Evolutionary conservation across 2,329 filamentous ascomycete genomes (phyloP).

Genomic region (Boeremia lycopersici): DNA sequence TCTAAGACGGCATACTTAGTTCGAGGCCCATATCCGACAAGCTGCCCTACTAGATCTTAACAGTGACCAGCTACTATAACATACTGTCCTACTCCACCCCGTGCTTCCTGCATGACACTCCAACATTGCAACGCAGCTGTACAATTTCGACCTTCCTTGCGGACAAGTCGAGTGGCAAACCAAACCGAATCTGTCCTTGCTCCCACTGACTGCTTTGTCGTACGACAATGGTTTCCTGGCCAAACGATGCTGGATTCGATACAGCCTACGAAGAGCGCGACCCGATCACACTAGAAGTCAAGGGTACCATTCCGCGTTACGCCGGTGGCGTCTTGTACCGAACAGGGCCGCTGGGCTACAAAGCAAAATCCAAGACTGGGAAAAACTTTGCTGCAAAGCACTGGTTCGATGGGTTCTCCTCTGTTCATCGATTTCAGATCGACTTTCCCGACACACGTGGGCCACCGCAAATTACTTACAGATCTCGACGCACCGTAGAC

Average conservation of each 20-base stretch:
- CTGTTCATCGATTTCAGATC: constrained; percentile 76
- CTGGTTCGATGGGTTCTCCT: constrained; percentile 81
- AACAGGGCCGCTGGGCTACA: constrained; percentile 68
- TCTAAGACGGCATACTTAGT: background rate
- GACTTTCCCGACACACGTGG: constrained; percentile 48
- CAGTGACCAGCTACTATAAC: too few relatives aligned
- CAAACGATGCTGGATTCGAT: constrained; percentile 59
- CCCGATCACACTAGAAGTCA: constrained; percentile 67
- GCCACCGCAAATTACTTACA: constrained; percentile 65
- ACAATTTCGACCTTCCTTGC: background rate
- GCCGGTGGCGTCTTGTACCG: constrained; percentile 74
- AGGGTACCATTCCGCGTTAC: constrained; percentile 72
- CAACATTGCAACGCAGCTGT: background rate
- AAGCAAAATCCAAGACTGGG: constrained; percentile 65
- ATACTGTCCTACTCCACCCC: too few relatives aligned
- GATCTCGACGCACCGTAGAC: constrained; percentile 72
- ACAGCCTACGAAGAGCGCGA: constrained; percentile 68
- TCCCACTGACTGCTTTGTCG: background rate
- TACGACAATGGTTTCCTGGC: constrained; percentile 32
- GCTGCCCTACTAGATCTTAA: background rate
- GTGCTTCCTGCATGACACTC: too few relatives aligned
- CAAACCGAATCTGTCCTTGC: background rate
- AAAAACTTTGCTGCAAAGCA: constrained; percentile 67
- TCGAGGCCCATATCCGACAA: background rate
- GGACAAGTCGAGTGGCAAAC: background rate